These are phyloP conservation scores for Melastoma malabathricum DNA, from an alignment of 345 rosid species.

Conservation along the genomic window DNA sequence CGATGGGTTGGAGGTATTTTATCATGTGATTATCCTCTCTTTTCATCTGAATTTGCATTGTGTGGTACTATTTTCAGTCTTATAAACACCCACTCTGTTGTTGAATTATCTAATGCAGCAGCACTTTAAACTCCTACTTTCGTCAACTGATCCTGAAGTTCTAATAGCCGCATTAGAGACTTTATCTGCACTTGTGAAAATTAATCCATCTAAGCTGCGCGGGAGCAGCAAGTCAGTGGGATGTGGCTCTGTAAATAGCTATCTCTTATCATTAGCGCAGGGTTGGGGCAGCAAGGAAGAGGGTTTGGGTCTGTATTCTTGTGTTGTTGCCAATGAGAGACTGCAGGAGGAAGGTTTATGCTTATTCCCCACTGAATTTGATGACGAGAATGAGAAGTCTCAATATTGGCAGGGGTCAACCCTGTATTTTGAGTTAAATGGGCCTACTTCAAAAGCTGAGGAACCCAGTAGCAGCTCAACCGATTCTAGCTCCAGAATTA, in stretches of 20 bases:
- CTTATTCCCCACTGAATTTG: conserved; percentile 68
- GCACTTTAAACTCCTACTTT: conserved; percentile 86
- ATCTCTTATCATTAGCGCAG: conserved; percentile 78
- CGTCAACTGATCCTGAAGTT: conserved; percentile 92
- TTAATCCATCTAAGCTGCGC: conserved; percentile 80
- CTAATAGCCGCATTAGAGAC: conserved; percentile 82
- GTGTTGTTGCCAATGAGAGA: conserved; percentile 78
- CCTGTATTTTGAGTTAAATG: conserved; percentile 80
- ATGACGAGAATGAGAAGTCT: conserved; percentile 43
- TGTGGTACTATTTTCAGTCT: conserved; percentile 1
- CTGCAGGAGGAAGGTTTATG: conserved; percentile 69
- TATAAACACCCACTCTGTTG: background rate
- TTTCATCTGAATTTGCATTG: background rate
- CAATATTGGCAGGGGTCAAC: conserved; percentile 68
- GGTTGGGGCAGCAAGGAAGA: conserved; percentile 99
- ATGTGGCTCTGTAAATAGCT: conserved; percentile 73
- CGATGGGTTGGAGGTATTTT: conserved; percentile 76
- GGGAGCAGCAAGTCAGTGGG: conserved; percentile 77
- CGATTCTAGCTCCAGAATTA: conserved; percentile 39
- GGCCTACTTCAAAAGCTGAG: conserved; percentile 29
- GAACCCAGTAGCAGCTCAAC: conserved; percentile 18
- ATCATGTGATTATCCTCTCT: conserved; percentile 1
- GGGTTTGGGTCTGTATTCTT: conserved; percentile 85
- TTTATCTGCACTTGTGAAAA: conserved; percentile 73
- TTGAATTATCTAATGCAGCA: conserved; percentile 11